Base-by-base conservation (phyloP, 2,329 filamentous ascomycete species). In the Pseudocercospora macadamiae region DNA sequence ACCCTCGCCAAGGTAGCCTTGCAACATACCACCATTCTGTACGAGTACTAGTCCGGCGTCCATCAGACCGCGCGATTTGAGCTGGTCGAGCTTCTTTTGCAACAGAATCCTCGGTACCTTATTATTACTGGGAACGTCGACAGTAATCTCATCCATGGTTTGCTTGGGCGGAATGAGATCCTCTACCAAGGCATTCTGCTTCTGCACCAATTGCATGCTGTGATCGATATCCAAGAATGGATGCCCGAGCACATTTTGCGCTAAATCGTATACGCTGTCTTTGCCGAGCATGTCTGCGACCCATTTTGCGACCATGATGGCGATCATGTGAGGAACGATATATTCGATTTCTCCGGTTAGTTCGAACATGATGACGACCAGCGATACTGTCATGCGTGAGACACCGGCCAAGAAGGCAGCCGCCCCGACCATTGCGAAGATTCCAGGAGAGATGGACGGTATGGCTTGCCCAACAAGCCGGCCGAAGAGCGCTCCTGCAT, bases 301-400 rank as follows among this genome's bases (percentile, higher is more conserved):
- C 82, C 82, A 86, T 70, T 86, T 86, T 0, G 83, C 82, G 0
- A 83, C 78, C 4, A 86, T 74, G 56, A 86, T 86, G 5, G 83
- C 82, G 19, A 84, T 77, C 82, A 85, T 86, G 25, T 60, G 61
- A 9, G 83, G 82, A 1, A 84, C 74, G 8, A 83, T 78, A 68
- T 84, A 85, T 59, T 83, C 79, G 6, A 85, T 76, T 64, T 85
- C 82, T 36, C 83, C 83, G 0, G 83, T 86, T 6, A 86, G 75
- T 68, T 84, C 83, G 69, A 86, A 85, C 82, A 86, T 85, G 70
- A 86, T 84, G 36, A 86, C 83, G 7, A 80, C 79, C 5, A 86
- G 75, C 2, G 79, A 82, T 8, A 85, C 80, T 0, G 83, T 85
- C 83, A 85, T 85, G 34, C 83, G 75, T 9, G 79, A 80, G 1